phyloP scores from a whole-genome alignment of 2,329 filamentous ascomycete species.

The Pezicula neosporulosa region DNA sequence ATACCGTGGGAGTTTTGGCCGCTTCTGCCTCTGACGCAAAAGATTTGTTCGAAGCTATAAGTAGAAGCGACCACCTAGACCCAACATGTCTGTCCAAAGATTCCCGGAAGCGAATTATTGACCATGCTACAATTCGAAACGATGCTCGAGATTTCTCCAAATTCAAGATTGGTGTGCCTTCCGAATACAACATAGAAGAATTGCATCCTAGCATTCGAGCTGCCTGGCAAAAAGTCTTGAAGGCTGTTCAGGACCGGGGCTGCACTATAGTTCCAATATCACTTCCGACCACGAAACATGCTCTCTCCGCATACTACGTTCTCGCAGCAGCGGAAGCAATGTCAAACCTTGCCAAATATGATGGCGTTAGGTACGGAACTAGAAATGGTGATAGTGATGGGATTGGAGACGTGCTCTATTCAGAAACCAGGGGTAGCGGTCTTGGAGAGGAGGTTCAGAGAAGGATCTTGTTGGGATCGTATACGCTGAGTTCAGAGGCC shows the following conservation, averaged over 20 bases:
- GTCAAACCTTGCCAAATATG: conserved; percentile 95
- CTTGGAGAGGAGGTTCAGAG: conserved; percentile 85
- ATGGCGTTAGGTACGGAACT: conserved; percentile 85
- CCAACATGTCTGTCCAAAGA: conserved; percentile 52
- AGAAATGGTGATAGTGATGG: conserved; percentile 42
- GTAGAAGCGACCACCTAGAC: conserved; percentile 17
- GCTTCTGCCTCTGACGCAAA: conserved; percentile 33
- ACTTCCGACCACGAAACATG: conserved; percentile 78
- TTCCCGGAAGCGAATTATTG: conserved; percentile 33
- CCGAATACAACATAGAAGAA: conserved; percentile 87
- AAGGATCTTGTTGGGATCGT: conserved; percentile 84
- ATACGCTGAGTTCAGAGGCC: conserved; percentile 82
- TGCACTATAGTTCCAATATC: conserved; percentile 73
- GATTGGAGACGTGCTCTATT: conserved; percentile 66
- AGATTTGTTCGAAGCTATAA: conserved; percentile 20
- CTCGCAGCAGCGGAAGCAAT: conserved; percentile 93
- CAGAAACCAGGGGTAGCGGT: conserved; percentile 66
- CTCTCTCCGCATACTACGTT: conserved; percentile 91
- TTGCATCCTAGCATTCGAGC: conserved; percentile 65
- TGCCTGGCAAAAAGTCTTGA: conserved; percentile 65
- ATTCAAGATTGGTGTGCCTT: conserved; percentile 51
- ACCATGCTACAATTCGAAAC: background rate
- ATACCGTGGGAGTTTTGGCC: conserved; percentile 66
- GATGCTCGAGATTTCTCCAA: conserved; percentile 5
- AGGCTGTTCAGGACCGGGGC: conserved; percentile 57